A percentile compares a stretch with the other conserved stretches of the same genome.
Conservation (phyloP, 1,284 basidiomycete genomes). For the Ganoderma multipileum region DNA sequence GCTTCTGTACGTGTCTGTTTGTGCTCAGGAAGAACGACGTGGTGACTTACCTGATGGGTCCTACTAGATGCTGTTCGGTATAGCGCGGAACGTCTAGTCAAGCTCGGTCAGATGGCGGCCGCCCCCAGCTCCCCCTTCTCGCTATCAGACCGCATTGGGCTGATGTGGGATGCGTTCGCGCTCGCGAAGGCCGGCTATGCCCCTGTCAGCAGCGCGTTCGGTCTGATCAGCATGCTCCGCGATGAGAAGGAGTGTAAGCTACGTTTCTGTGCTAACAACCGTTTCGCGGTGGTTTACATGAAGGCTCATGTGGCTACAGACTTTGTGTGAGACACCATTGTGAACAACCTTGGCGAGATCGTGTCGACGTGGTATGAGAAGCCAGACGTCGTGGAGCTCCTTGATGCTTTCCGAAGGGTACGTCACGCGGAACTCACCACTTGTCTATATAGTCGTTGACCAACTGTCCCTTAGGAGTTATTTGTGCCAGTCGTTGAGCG, state of each 20-base stretch:
- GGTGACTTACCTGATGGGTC: background rate
- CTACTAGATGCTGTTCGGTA: slow-evolving; percentile 87
- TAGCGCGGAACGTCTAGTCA: slow-evolving; percentile 80
- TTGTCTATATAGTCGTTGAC: background rate
- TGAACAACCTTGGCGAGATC: slow-evolving; percentile 61
- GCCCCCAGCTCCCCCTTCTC: slow-evolving; percentile 69
- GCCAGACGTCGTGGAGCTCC: slow-evolving; percentile 59
- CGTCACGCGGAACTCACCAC: background rate
- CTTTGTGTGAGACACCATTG: slow-evolving; percentile 78
- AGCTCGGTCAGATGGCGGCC: slow-evolving; percentile 83
- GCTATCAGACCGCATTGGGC: slow-evolving; percentile 79
- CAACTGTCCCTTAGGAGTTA: slow-evolving; percentile 53
- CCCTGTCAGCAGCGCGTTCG: slow-evolving; percentile 80
- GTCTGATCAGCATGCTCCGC: slow-evolving; percentile 71
- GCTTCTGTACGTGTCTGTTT: slow-evolving; percentile 74
- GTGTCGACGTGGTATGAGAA: slow-evolving; percentile 89
- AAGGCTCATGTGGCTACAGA: slow-evolving; percentile 45
- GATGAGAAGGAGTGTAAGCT: slow-evolving; percentile 79
- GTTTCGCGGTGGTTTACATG: background rate
- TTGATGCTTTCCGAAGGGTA: slow-evolving; percentile 73
- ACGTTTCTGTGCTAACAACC: background rate
- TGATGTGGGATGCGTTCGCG: slow-evolving; percentile 84
- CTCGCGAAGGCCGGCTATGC: slow-evolving; percentile 84
- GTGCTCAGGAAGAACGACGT: background rate
- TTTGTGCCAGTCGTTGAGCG: slow-evolving; percentile 83